Conservation (phyloP, 1,284 basidiomycete genomes). For the Cystobasidium sp. region DNA sequence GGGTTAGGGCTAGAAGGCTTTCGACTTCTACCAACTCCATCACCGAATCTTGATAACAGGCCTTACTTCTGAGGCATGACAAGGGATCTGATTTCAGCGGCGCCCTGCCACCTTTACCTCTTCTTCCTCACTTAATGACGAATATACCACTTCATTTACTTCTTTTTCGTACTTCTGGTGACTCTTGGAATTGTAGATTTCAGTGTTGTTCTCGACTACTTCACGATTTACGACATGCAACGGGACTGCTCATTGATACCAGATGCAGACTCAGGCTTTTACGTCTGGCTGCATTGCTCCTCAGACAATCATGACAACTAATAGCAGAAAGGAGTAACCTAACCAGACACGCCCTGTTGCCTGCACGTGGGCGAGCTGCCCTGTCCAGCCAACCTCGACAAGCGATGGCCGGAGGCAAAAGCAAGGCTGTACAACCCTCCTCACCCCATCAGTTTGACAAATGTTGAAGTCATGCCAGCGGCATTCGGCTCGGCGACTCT, state of each 20-base stretch:
- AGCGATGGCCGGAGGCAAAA: too few species aligned
- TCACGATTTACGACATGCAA: not conserved
- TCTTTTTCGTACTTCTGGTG: not conserved
- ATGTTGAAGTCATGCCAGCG: slow-evolving; percentile 10
- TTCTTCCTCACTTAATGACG: not conserved
- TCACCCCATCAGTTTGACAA: slow-evolving; percentile 13
- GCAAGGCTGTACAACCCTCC: too few species aligned
- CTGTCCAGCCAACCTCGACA: too few species aligned
- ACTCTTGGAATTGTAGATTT: not conserved
- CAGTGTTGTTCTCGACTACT: not conserved
- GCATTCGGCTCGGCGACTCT: slow-evolving; percentile 8
- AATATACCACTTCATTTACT: not conserved
- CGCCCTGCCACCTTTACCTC: not conserved
- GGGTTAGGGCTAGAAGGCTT: slow-evolving; percentile 32
- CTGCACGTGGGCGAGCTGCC: too few species aligned
- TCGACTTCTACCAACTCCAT: slow-evolving; percentile 31
- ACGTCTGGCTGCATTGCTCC: too few species aligned
- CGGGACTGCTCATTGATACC: not conserved
- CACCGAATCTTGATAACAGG: slow-evolving; percentile 27
- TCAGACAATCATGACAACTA: too few species aligned
- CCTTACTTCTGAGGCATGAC: slow-evolving; percentile 12
- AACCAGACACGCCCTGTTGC: too few species aligned
- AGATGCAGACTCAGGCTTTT: not conserved
- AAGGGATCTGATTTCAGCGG: not conserved
- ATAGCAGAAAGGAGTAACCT: too few species aligned